Base-by-base conservation (phyloP, 768 basidiomycete genomes). In the Russula compacta region DNA sequence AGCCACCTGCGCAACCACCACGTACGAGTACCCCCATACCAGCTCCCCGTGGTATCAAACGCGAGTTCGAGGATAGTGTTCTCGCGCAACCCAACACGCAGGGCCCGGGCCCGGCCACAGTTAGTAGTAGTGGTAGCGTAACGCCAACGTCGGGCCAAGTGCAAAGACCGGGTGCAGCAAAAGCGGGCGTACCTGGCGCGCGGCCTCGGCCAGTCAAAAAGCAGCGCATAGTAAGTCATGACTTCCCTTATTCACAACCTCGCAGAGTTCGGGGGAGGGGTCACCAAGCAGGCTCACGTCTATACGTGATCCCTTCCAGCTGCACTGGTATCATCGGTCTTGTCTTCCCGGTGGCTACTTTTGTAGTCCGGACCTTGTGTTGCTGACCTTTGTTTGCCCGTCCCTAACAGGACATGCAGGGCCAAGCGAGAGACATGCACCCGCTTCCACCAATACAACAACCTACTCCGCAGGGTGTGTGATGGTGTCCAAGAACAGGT, bases 401-500 rank as follows among this genome's bases (percentile, higher is more conserved):
- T 33, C 35, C 24, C 21, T 24, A 56, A 32, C 60, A 66, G 66
- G 64, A 66, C 54, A 38, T 65, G 38, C 66, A 66, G 48, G 66
- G 66, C 17, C 66, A 66, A 38, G 66, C 60, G 55, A 57, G 66
- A 35, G 66, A 66, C 29, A 59, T 66, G 33, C 66, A 66, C 11
- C 63, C 63, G 15, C 60, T 53, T 40, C 53, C 54, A 6, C 65
- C 64, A 49, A 58, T 62, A 58, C 67, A 64, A 32, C 66, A 67
- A 51, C 66, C 59, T 39, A 67, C 66, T 29, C 66, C 61, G 9
- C 66, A 66, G 59, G 65, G 66, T 15, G 65, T 66, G 24, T 66
- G 32, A 66, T 48, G 4, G 43, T 43, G 32, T 44, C 29, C 10
- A 38, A 47, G 56, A 38, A 38, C 33, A 24, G 19, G 19, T 36